Percentiles rank a stretch among this genome's conserved stretches.
Evolutionary conservation across 2,329 filamentous ascomycete species (phyloP).

Genomic region (Colletotrichum costaricense): DNA sequence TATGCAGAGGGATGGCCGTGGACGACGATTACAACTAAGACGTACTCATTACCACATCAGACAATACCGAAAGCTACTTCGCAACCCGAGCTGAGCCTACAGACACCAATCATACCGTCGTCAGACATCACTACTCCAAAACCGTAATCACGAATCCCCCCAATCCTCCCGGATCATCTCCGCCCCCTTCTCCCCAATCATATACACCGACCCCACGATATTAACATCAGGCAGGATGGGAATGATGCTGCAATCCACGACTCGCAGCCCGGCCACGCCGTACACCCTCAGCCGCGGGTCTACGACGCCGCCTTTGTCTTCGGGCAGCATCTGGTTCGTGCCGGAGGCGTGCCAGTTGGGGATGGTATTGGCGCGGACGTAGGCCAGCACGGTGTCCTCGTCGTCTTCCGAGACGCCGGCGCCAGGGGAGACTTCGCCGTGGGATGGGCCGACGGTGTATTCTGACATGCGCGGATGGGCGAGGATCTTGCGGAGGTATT

Average conservation of each 20-base stretch:
- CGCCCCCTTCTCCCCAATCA: conserved; percentile 47
- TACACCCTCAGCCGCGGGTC: conserved; percentile 57
- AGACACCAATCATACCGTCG: background rate
- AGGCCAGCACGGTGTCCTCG: conserved; percentile 42
- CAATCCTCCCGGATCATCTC: conserved; percentile 44
- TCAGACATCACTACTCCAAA: background rate
- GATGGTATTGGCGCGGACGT: conserved; percentile 42
- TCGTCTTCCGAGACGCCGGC: conserved; percentile 38
- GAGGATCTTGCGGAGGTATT: conserved; percentile 45
- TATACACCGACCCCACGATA: conserved; percentile 36
- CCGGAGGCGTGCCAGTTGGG: conserved; percentile 57
- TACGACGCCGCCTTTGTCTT: conserved; percentile 36
- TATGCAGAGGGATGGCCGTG: background rate
- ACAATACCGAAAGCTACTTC: background rate
- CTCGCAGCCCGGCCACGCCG: conserved; percentile 63
- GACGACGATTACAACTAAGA: background rate
- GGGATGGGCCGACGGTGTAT: conserved; percentile 40
- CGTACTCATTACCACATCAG: background rate
- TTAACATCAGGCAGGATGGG: conserved; percentile 54
- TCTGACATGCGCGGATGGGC: conserved; percentile 40
- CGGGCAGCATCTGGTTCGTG: conserved; percentile 62
- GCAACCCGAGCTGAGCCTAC: background rate
- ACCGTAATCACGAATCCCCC: conserved; percentile 4
- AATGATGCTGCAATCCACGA: conserved; percentile 59
- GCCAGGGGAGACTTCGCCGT: conserved; percentile 41